Base-by-base conservation (phyloP, 1,139 yeast species). In the Geotrichum reessii region DNA sequence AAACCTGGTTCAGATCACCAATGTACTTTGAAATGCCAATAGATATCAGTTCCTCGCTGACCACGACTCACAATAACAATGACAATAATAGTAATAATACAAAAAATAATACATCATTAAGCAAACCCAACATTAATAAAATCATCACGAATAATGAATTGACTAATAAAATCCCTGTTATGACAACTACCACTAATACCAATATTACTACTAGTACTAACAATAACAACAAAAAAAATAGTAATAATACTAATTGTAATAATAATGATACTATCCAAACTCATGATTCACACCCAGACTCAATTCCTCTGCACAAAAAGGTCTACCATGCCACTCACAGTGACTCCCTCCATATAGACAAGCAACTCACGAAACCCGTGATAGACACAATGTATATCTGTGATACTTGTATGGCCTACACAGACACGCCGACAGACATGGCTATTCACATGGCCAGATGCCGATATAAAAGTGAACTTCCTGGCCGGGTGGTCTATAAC, bases 1-100 rank as follows among this genome's bases (percentile, higher is more conserved):
- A 82, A 57, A 84, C 96, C 1, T 89, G 96, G 96, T 90, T 87
- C 70, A 95, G 95, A 0, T 86, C 87, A 66, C 82, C 88, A 3
- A 95, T 90, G 0, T 86, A 88, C 67, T 89, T 88, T 64, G 71
- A 69, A 57, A 74, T 74, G 14, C 21, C 28, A 24, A 31, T 31
- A 42, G 25, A 48, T 27, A 51, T 47, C 42, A 58, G 53, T 9
- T 17, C 48, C 50, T 22, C 55, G 50, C 56, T 51, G 17, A 50
- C 5, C 28, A 49, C 44, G 56, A 42, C 58, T 17, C 54, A 33
- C 24, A 49, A 52, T 28, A 54, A 55, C 50, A 52, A 50, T 37
- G n/a, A n/a, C n/a, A n/a, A n/a, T n/a, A 55, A 49, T 40, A 60
- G 49, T 66, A 68, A 37, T 61, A 67, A 64, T 59, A 62, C 50